A percentile compares a stretch with the other conserved stretches of the same genome.
These are phyloP conservation scores for Cyberlindnera samutprakarnensis DNA, from an alignment of 805 yeast species.

Conservation along the genomic window DNA sequence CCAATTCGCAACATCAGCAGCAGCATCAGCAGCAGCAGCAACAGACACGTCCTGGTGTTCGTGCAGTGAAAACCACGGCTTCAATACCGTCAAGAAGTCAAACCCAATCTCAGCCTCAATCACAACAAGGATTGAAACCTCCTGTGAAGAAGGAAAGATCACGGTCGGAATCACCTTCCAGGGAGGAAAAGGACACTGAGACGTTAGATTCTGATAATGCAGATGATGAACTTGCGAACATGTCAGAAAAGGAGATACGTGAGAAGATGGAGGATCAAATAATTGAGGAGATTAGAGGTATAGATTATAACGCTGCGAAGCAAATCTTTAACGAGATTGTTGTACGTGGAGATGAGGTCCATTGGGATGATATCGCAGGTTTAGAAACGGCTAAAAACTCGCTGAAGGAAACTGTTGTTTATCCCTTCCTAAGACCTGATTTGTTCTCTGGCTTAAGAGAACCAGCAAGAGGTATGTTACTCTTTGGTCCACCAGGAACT, in stretches of 20 bases:
- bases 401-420: slow-evolving; percentile 90
- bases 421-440: slow-evolving; percentile 93
- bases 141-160: slow-evolving; percentile 3
- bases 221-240: slow-evolving; percentile 13
- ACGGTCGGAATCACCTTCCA: slow-evolving; percentile 17
- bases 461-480: slow-evolving; percentile 92
- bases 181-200: slow-evolving; percentile 18
- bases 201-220: slow-evolving; percentile 16
- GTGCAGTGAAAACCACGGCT: no score
- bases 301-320: slow-evolving; percentile 70
- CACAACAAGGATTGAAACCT: slow-evolving; percentile 2
- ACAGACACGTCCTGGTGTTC: slow-evolving; percentile 2
- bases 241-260: slow-evolving; percentile 22
- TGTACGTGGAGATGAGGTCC: slow-evolving; percentile 85
- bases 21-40: slow-evolving; percentile 3
- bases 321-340: slow-evolving; percentile 88
- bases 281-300: slow-evolving; percentile 41
- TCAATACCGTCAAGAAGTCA: no score
- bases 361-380: slow-evolving; percentile 96
- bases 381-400: slow-evolving; percentile 81
- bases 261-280: slow-evolving; percentile 27
- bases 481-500: slow-evolving; percentile 98
- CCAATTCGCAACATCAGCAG: no score
- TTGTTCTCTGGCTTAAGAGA: slow-evolving; percentile 86
- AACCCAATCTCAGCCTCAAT: slow-evolving; percentile 1